phyloP scores from a whole-genome alignment of 768 basidiomycete species.

The Clitopilus hobsonii region DNA sequence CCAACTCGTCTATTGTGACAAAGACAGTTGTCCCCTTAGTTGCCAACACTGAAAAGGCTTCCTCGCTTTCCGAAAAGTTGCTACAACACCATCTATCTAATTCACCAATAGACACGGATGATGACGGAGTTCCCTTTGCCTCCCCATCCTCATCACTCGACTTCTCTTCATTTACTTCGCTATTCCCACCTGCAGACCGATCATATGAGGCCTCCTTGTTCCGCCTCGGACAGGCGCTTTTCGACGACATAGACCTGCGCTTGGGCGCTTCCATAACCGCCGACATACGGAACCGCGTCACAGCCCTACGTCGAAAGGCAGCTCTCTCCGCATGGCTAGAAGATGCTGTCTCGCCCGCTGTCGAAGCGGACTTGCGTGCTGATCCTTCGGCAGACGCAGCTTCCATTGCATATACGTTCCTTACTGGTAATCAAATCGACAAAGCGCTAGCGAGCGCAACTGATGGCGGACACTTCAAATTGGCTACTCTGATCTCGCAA shows the following conservation, averaged over 20 bases:
- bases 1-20: slow-evolving; percentile 60
- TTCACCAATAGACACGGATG: slow-evolving; percentile 67
- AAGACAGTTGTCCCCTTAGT: slow-evolving; percentile 44
- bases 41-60: slow-evolving; percentile 23
- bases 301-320: slow-evolving; percentile 65
- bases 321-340: slow-evolving; percentile 85
- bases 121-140: slow-evolving; percentile 66
- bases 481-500: slow-evolving; percentile 88
- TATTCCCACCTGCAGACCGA: slow-evolving; percentile 68
- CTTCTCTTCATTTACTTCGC: slow-evolving; percentile 72
- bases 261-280: slow-evolving; percentile 50
- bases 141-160: slow-evolving; percentile 57
- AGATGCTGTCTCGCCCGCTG: slow-evolving; percentile 58
- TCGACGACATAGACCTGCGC: slow-evolving; percentile 74
- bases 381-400: slow-evolving; percentile 38
- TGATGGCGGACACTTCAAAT: slow-evolving; percentile 72
- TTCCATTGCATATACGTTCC: slow-evolving; percentile 62
- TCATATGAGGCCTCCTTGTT: slow-evolving; percentile 78
- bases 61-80: slow-evolving; percentile 50
- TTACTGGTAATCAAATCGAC: slow-evolving; percentile 87
- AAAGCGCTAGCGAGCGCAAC: slow-evolving; percentile 73
- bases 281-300: slow-evolving; percentile 59
- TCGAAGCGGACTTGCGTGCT: slow-evolving; percentile 62
- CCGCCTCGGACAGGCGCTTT: slow-evolving; percentile 84
- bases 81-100: slow-evolving; percentile 74